Evolutionary conservation across 306 rosid genomes (phyloP).

Genomic region (Alnus glutinosa): DNA sequence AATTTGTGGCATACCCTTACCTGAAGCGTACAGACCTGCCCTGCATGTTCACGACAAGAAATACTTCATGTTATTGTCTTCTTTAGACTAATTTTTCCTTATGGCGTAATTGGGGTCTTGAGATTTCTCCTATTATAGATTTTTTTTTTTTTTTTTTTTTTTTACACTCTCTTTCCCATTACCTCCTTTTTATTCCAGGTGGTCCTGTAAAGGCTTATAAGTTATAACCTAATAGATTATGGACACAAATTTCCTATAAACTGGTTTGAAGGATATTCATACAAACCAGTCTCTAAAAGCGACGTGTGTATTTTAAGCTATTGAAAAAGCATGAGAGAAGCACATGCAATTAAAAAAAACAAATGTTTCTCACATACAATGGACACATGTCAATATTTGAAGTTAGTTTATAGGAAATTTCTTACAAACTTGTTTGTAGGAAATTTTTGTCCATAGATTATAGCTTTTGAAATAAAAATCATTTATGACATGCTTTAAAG

Average conservation of each 20-base stretch:
- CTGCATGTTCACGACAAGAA: background rate
- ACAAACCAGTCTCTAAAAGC: too few relatives aligned
- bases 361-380: too few relatives aligned
- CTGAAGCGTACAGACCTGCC: constrained; percentile 4
- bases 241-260: too few relatives aligned
- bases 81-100: background rate
- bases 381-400: too few relatives aligned
- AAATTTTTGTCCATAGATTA: background rate
- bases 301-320: too few relatives aligned
- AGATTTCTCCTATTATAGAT: background rate
- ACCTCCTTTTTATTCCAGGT: background rate
- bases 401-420: too few relatives aligned
- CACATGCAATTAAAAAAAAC: too few relatives aligned
- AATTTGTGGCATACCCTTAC: background rate
- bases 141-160: too few relatives aligned
- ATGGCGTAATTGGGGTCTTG: background rate
- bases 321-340: too few relatives aligned
- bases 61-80: background rate
- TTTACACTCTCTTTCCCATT: background rate
- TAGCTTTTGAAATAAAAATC: background rate
- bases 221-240: background rate
- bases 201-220: background rate
- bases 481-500: background rate
- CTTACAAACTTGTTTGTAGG: too few relatives aligned
- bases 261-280: too few relatives aligned